Percentiles rank a stretch among this genome's conserved stretches.
Evolutionary conservation across 176 grass and related monocot genomes (phyloP).

Genomic region (Paspalum vaginatum): DNA sequence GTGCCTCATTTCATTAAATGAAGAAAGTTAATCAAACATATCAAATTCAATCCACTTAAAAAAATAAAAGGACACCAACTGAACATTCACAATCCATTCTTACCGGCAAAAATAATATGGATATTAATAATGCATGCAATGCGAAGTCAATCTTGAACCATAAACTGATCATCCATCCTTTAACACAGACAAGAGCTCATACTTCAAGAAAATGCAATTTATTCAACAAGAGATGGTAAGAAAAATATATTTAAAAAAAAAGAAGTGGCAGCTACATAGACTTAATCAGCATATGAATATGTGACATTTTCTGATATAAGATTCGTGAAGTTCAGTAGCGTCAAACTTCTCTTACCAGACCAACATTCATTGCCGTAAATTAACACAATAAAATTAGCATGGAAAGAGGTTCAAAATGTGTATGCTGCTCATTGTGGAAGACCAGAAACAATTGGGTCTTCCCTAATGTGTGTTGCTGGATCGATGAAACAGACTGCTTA

Average conservation of each 20-base stretch:
- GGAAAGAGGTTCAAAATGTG: no score
- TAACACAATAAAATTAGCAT: not conserved
- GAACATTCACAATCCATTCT: not conserved
- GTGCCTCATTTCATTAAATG: no score
- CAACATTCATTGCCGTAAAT: conserved; percentile 21
- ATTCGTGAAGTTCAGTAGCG: not conserved
- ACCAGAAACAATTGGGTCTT: no score
- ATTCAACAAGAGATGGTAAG: not conserved
- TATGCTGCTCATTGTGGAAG: no score
- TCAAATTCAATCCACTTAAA: not conserved
- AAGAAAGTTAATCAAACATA: not conserved
- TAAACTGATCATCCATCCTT: not conserved
- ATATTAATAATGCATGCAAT: not conserved
- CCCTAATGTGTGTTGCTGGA: no score
- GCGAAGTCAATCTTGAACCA: not conserved
- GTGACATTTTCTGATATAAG: not conserved
- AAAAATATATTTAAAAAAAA: no score
- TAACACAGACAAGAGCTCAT: not conserved
- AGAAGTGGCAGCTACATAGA: not conserved
- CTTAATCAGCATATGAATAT: not conserved
- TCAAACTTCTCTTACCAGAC: not conserved
- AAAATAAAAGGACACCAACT: not conserved
- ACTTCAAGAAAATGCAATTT: conserved; percentile 12
- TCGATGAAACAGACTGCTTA: no score
- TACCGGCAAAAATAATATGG: not conserved